phyloP scores from a whole-genome alignment of 352 stramenopile genomes.

The Pythium aphanidermatum region DNA sequence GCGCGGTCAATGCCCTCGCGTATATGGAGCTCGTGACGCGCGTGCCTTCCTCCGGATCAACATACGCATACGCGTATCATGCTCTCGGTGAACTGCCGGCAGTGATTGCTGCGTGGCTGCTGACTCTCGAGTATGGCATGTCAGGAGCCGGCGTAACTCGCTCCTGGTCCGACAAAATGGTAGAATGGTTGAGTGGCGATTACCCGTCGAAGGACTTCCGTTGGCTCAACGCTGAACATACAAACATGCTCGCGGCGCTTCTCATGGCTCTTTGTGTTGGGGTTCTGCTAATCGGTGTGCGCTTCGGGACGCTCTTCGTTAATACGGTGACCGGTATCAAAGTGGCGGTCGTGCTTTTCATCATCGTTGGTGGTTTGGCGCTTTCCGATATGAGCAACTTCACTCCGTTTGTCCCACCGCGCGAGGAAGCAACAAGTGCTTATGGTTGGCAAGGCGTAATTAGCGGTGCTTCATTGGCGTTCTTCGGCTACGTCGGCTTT shows the following conservation, averaged over 20 bases:
- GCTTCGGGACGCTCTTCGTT: slow-evolving; percentile 83
- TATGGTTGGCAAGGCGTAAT: slow-evolving; percentile 83
- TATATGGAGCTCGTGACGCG: slow-evolving; percentile 89
- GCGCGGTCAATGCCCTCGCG: slow-evolving; percentile 74
- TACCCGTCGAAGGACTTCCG: slow-evolving; percentile 31
- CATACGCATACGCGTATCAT: slow-evolving; percentile 93
- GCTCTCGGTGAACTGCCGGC: slow-evolving; percentile 90
- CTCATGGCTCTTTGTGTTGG: slow-evolving; percentile 61
- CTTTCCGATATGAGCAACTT: slow-evolving; percentile 83
- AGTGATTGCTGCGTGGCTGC: slow-evolving; percentile 79
- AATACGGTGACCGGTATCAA: slow-evolving; percentile 90
- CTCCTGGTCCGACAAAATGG: slow-evolving; percentile 93
- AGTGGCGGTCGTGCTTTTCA: slow-evolving; percentile 89
- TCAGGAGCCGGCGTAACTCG: slow-evolving; percentile 87
- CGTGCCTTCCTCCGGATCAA: slow-evolving; percentile 87
- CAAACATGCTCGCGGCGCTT: slow-evolving; percentile 60
- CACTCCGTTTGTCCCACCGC: slow-evolving; percentile 80
- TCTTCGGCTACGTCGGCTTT: slow-evolving; percentile 97
- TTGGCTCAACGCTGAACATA: slow-evolving; percentile 69
- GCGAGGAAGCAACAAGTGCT: slow-evolving; percentile 18
- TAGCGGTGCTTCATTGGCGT: slow-evolving; percentile 87
- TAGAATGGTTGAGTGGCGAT: slow-evolving; percentile 65
- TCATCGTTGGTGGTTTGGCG: slow-evolving; percentile 84
- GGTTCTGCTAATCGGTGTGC: slow-evolving; percentile 80
- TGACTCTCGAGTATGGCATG: slow-evolving; percentile 93